Percentiles rank a stretch among this genome's conserved stretches.
Conservation (phyloP, 2,329 filamentous ascomycete species). For the Trichoderma breve region DNA sequence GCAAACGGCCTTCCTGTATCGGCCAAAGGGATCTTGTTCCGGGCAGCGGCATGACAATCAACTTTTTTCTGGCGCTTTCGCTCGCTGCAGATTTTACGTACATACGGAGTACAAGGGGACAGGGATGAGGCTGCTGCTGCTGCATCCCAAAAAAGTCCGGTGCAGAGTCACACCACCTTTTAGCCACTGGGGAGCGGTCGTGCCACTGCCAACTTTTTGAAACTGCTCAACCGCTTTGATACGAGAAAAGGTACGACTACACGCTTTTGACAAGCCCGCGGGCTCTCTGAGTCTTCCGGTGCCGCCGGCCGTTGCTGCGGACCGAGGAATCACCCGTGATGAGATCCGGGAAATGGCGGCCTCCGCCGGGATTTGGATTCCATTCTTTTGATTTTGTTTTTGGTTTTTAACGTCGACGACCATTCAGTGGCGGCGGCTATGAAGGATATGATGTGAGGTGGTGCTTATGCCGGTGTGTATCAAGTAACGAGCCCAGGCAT, state of each 20-base stretch:
- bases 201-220: neutral
- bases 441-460: neutral
- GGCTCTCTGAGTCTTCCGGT: neutral
- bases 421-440: neutral
- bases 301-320: neutral
- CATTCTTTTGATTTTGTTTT: neutral
- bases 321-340: neutral
- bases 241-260: neutral
- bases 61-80: neutral
- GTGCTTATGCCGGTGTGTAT: neutral
- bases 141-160: neutral
- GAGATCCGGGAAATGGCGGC: slow-evolving; percentile 7
- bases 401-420: neutral
- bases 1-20: slow-evolving; percentile 1
- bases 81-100: neutral
- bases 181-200: neutral
- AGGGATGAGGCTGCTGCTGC: neutral
- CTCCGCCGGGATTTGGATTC: neutral
- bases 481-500: neutral
- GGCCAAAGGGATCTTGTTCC: slow-evolving; percentile 11
- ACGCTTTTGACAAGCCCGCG: neutral
- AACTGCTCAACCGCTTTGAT: neutral
- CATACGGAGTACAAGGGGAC: neutral
- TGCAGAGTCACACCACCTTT: slow-evolving; percentile 13
- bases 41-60: slow-evolving; percentile 3